These are phyloP conservation scores for Jatropha curcas DNA, from an alignment of 345 rosid species.

Conservation along the genomic window DNA sequence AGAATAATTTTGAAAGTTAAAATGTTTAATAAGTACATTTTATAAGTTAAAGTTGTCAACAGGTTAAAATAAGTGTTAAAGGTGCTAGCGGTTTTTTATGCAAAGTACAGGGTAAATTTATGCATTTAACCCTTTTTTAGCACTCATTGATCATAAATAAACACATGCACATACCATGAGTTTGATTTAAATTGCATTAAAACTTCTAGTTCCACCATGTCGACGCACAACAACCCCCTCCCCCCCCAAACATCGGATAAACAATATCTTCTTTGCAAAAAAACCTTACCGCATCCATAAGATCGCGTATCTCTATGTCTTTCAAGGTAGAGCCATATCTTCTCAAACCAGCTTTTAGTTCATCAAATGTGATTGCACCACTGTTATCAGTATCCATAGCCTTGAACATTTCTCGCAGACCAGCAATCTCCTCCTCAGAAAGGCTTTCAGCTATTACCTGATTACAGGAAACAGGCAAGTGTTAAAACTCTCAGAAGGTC, in stretches of 20 bases:
- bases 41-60: no score
- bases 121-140: no score
- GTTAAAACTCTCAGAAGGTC: not conserved
- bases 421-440: conserved; percentile 98
- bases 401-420: conserved; percentile 86
- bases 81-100: no score
- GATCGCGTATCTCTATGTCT: conserved; percentile 93
- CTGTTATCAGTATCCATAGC: conserved; percentile 96
- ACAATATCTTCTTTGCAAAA: not conserved
- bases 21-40: no score
- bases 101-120: no score
- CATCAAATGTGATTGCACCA: conserved; percentile 97
- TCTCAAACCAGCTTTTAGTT: conserved; percentile 92
- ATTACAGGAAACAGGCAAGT: conserved; percentile 22
- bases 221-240: no score
- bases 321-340: conserved; percentile 95
- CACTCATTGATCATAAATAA: not conserved
- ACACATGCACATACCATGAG: not conserved
- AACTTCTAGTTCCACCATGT: not conserved
- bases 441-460: conserved; percentile 99
- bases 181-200: not conserved
- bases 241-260: conserved; percentile 8
- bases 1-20: no score
- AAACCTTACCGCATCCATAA: conserved; percentile 90
- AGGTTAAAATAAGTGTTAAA: no score